These are phyloP conservation scores for Penicillium bovifimosum DNA, from an alignment of 495 filamentous ascomycete species.

Conservation along the genomic window DNA sequence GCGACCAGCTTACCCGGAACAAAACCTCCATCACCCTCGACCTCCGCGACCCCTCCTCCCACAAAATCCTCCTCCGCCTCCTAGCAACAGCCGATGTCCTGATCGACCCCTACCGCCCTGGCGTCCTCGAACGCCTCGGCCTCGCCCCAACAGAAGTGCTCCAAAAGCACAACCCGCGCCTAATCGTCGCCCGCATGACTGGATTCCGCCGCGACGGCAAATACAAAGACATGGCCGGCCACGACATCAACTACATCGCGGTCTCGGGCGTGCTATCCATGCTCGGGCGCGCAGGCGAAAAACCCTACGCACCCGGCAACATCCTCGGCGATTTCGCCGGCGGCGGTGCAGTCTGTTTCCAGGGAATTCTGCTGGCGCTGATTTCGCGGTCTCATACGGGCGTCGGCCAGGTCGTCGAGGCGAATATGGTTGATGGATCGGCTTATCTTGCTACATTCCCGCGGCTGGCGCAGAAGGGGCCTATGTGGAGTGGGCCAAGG, in stretches of 20 bases:
- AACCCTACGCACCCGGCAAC: slow-evolving; percentile 75
- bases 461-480: slow-evolving; percentile 53
- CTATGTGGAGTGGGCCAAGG: slow-evolving; percentile 54
- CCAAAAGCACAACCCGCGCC: slow-evolving; percentile 62
- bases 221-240: slow-evolving; percentile 86
- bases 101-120: slow-evolving; percentile 90
- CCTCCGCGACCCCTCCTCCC: slow-evolving; percentile 60
- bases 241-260: slow-evolving; percentile 96
- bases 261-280: slow-evolving; percentile 74
- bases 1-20: slow-evolving; percentile 68
- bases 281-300: slow-evolving; percentile 62
- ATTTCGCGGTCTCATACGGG: slow-evolving; percentile 47
- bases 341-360: slow-evolving; percentile 73
- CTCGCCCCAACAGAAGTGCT: slow-evolving; percentile 59
- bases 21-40: slow-evolving; percentile 76
- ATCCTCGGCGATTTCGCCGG: slow-evolving; percentile 88
- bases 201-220: slow-evolving; percentile 83
- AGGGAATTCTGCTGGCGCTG: slow-evolving; percentile 47
- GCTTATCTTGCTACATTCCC: slow-evolving; percentile 73
- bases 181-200: slow-evolving; percentile 80
- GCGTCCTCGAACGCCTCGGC: slow-evolving; percentile 77
- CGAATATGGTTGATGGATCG: slow-evolving; percentile 92
- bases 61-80: slow-evolving; percentile 60
- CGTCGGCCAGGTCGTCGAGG: slow-evolving; percentile 81
- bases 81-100: slow-evolving; percentile 63